Conservation (phyloP, 2,329 filamentous ascomycete genomes). For the Daldinia sp. region DNA sequence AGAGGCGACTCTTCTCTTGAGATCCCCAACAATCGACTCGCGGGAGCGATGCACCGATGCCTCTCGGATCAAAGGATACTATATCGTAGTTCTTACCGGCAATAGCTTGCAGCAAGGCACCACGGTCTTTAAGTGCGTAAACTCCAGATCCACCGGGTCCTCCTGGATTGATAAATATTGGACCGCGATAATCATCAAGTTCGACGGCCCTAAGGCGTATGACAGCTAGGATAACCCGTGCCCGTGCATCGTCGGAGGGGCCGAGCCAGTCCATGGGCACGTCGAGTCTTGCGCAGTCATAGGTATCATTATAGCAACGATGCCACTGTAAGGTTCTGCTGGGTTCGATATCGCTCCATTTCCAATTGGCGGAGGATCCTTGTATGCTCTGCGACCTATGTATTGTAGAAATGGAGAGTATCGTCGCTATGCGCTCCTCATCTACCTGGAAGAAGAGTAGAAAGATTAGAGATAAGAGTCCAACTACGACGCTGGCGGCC, state of each 20-base stretch:
- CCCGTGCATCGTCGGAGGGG: conserved; percentile 48
- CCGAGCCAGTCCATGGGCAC: conserved; percentile 58
- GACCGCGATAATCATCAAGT: conserved; percentile 48
- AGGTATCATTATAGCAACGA: conserved; percentile 51
- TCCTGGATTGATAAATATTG: conserved; percentile 57
- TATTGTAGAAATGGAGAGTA: neutral
- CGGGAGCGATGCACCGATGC: conserved; percentile 64
- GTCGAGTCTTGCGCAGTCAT: conserved; percentile 55
- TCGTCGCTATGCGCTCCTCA: conserved; percentile 1
- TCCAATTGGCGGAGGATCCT: conserved; percentile 17
- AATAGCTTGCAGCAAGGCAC: conserved; percentile 51
- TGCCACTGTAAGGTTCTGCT: conserved; percentile 53
- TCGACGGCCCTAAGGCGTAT: conserved; percentile 54
- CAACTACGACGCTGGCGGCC: neutral
- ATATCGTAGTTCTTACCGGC: conserved; percentile 59
- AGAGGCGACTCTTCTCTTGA: conserved; percentile 57
- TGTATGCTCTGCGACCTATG: neutral
- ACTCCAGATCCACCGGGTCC: conserved; percentile 64
- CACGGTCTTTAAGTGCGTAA: conserved; percentile 51
- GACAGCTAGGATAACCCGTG: conserved; percentile 54
- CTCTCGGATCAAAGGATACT: conserved; percentile 64
- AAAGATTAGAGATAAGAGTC: conserved; percentile 19
- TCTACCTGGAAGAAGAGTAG: conserved; percentile 17
- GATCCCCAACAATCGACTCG: conserved; percentile 64
- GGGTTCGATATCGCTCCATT: conserved; percentile 49